Evolutionary conservation across 805 yeast genomes (phyloP), one percentile per base, ranked within the genome.

Genomic region (Wickerhamomyces subpelliculosus): DNA sequence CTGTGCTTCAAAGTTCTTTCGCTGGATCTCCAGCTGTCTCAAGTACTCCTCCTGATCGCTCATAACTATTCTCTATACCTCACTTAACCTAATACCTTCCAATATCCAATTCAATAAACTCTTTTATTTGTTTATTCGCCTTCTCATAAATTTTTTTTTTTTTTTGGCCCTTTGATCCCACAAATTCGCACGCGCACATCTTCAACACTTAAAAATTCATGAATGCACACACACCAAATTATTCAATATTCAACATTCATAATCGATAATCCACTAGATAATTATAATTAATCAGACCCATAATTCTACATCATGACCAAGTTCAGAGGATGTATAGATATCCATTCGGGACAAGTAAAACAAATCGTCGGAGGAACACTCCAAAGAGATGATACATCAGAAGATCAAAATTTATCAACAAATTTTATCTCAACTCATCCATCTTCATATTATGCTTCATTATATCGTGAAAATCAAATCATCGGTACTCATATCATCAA

Each of bases 321-420:
- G 37, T 93, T 86, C 62, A 75, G 89, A 52, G 97, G 97, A 1
- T 93, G 99, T 55, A 90, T 93, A 27, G 98, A 93, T 57, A 79
- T 93, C 41, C 99, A 93, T 60, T 74, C 83, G 8, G 98, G 98
- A 2, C 82, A 85, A 48, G 98, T 93, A 43, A 93, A 93, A 54
- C 98, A 93, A 58, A 93, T 93, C 38, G 97, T 93, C 1, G 99
- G 98, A 7, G 95, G 96, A 0, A 84, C 96, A 0, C 66, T 93
- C 17, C 68, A 72, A 0, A 63, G 65, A 10, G 81, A 79, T 41
- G 80, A 76, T 45, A 60, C 59, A n/a, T 52, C 59, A 8, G 22
- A 4, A 60, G 60, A 9, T 54, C 61, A 5, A n/a, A 19, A 39
- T 4, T 65, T 77, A 8, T 59, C 73, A 20, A 84, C 93, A 6